These are phyloP conservation scores for Actinomucor elegans DNA, from an alignment of 371 early-diverging fungal species.

Conservation along the genomic window DNA sequence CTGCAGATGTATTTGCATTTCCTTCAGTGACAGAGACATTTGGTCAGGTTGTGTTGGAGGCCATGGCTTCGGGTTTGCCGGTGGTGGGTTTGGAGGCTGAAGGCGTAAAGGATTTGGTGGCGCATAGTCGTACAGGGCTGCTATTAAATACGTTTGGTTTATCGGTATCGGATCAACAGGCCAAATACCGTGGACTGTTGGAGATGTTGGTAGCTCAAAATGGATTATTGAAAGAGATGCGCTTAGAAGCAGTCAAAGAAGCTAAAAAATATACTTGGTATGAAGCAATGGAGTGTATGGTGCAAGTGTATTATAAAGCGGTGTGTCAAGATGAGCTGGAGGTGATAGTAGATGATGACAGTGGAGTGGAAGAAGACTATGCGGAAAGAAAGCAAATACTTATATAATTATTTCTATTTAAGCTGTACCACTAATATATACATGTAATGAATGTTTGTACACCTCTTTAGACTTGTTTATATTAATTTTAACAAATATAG, in stretches of 20 bases:
- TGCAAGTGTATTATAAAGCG: constrained; percentile 35
- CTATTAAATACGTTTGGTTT: constrained; percentile 26
- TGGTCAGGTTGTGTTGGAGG: constrained; percentile 51
- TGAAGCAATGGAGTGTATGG: constrained; percentile 49
- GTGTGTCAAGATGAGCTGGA: background rate
- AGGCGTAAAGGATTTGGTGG: constrained; percentile 45
- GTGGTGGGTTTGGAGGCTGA: constrained; percentile 45
- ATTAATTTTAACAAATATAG: too few relatives aligned
- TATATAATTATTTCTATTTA: too few relatives aligned
- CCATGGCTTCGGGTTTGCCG: constrained; percentile 50
- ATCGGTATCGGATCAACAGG: constrained; percentile 14
- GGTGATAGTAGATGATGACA: constrained; percentile 15
- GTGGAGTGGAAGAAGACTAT: constrained; percentile 32
- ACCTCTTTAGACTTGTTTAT: too few relatives aligned
- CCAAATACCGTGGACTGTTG: constrained; percentile 24
- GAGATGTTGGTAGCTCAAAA: constrained; percentile 15
- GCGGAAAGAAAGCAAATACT: too few relatives aligned
- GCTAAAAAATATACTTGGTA: constrained; percentile 45
- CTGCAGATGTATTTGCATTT: constrained; percentile 52
- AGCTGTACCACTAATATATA: too few relatives aligned
- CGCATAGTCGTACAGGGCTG: constrained; percentile 40
- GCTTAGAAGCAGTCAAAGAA: constrained; percentile 19
- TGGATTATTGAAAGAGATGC: constrained; percentile 15
- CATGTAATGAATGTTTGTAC: too few relatives aligned
- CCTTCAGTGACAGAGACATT: constrained; percentile 51